Evolutionary conservation across 257 asterid genomes (phyloP), one percentile per base, ranked within the genome.

Genomic region (Solanum lycopersicoides): DNA sequence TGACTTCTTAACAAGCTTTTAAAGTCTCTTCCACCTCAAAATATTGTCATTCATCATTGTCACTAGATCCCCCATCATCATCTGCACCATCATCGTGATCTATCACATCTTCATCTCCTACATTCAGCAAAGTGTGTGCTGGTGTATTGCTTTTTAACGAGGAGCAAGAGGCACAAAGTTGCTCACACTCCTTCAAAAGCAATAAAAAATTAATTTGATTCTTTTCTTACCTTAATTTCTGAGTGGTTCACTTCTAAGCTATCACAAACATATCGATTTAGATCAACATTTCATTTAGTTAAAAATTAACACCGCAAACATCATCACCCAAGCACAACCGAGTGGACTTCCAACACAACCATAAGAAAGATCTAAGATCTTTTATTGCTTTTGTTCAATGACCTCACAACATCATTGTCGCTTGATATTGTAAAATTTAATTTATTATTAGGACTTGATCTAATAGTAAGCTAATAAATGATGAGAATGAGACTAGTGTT

Each of bases 271-370:
- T 11, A 42, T 12, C 14, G 56, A 42, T 42, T 42, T 42, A 42
- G 60, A 9, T 42, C 47, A 42, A 28, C 8, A 85, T 42, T 79
- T 87, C 95, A 89, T 91, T 95, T 97, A 1, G 98, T 94, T 32
- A 93, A 93, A 39, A 97, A 95, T 21, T 92, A 18, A 93, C 97
- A 2, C 97, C 98, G 35, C 82, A 37, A 41, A 89, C 92, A 34
- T 91, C 92, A 30, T 96, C 98, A 83, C 98, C 99, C 12, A 96
- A 87, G 82, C 97, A 94, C 53, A 96, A 93, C 32, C 98, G 98
- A 1, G 98, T 94, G 4, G 96, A 94, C 99, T 96, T 25, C 94
- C 98, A 23, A 98, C 99, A 92, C 99, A 96, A 28, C 98, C 98
- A 14, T 98, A 89, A 68, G 94, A 96, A 71, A 96, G 50, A 86